Conservation (phyloP, 1,139 yeast species). For the Lipomyces yarrowii region DNA sequence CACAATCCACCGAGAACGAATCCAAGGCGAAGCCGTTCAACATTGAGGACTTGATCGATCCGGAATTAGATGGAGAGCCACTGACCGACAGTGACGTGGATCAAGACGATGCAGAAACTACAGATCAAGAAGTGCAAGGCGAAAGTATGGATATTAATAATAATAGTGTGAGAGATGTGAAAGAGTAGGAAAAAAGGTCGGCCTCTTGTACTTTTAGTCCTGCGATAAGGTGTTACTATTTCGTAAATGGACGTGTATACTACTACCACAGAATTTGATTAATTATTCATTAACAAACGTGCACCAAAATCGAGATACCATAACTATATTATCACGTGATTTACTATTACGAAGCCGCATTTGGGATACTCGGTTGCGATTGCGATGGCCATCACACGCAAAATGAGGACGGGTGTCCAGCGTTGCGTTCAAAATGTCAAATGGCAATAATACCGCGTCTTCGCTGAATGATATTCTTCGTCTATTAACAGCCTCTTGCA, state of each 20-base stretch:
- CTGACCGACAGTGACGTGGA: conserved; percentile 25
- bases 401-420: no score
- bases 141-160: neutral
- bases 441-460: neutral
- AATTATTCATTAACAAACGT: neutral
- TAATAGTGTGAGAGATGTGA: neutral
- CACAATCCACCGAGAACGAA: neutral
- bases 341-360: no score
- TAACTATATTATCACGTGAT: neutral
- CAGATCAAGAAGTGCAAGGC: neutral
- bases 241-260: neutral
- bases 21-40: neutral
- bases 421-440: neutral
- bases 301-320: neutral
- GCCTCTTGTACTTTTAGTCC: neutral
- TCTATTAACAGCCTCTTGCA: conserved; percentile 20
- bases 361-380: no score
- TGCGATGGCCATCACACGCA: no score
- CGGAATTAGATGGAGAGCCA: conserved; percentile 31
- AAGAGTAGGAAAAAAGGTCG: neutral
- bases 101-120: conserved; percentile 8
- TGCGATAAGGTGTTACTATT: neutral
- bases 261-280: neutral
- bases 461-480: conserved; percentile 24
- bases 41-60: conserved; percentile 22